Conservation (phyloP, 306 rosid genomes). For the Cucurbita argyrosperma region DNA sequence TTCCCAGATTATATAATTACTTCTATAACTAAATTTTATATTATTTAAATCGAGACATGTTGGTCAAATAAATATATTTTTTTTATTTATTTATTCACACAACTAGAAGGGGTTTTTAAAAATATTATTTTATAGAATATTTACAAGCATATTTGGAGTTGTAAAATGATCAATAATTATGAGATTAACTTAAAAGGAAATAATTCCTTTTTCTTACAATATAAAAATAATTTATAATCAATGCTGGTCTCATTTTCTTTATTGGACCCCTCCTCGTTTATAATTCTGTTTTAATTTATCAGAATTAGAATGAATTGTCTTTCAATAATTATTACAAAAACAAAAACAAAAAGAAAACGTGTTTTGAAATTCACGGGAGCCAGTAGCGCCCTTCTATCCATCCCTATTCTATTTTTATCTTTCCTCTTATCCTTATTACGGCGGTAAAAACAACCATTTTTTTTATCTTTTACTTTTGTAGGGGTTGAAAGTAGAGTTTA, state of each 20-base stretch:
- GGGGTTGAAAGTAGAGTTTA: too few relatives aligned
- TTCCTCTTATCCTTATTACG: background rate
- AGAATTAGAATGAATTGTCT: background rate
- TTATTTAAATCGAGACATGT: background rate
- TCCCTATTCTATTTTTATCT: background rate
- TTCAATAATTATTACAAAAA: background rate
- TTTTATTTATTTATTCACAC: too few relatives aligned
- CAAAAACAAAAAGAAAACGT: too few relatives aligned
- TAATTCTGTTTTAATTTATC: background rate
- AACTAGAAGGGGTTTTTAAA: too few relatives aligned
- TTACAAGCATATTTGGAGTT: background rate
- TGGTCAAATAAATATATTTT: too few relatives aligned
- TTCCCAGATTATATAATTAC: background rate
- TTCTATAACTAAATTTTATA: background rate
- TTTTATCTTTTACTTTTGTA: too few relatives aligned
- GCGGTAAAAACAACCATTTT: background rate
- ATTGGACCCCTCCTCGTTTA: background rate
- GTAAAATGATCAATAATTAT: background rate
- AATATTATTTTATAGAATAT: background rate
- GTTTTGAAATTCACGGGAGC: background rate
- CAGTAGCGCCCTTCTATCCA: background rate
- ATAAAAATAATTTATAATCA: background rate
- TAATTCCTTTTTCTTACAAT: background rate
- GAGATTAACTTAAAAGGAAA: background rate
- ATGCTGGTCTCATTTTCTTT: background rate